Conservation (phyloP, 2,329 filamentous ascomycete genomes). For the Phialophora macrospora region DNA sequence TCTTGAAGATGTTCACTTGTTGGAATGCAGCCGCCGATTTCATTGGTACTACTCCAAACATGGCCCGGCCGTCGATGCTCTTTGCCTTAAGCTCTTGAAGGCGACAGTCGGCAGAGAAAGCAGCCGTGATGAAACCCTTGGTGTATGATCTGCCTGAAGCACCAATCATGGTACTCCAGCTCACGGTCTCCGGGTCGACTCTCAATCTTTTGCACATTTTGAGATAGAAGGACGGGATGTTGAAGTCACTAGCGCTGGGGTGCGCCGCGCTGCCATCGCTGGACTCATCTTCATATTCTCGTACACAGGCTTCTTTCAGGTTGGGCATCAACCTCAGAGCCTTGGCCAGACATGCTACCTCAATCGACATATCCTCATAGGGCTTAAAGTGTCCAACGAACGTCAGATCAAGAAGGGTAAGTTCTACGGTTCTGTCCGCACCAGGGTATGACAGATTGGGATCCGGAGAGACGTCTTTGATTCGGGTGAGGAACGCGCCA, state of each 20-base stretch:
- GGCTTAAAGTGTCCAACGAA: conserved; percentile 27
- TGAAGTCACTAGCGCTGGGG: neutral
- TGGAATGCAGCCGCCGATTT: conserved; percentile 24
- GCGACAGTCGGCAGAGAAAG: conserved; percentile 26
- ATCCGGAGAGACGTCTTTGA: conserved; percentile 23
- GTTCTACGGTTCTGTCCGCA: conserved; percentile 17
- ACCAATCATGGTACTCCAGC: conserved; percentile 22
- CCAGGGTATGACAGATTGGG: conserved; percentile 1
- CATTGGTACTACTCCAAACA: conserved; percentile 29
- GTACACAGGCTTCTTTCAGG: conserved; percentile 25
- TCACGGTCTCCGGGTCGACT: conserved; percentile 20
- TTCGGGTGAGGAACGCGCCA: conserved; percentile 23
- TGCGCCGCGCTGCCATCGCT: neutral
- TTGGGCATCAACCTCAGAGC: conserved; percentile 28
- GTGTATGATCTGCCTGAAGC: conserved; percentile 27
- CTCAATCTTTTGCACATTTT: conserved; percentile 24
- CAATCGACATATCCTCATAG: conserved; percentile 31
- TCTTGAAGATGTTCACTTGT: conserved; percentile 28
- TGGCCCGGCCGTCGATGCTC: conserved; percentile 23
- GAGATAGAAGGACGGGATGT: conserved; percentile 31
- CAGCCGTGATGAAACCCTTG: conserved; percentile 31
- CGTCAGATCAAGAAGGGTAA: conserved; percentile 20
- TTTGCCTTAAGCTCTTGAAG: conserved; percentile 28
- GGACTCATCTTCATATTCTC: conserved; percentile 26
- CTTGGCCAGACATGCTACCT: conserved; percentile 30